Evolutionary conservation across 176 grass and related monocot genomes (phyloP), one percentile per base, ranked within the genome.

Genomic region (Leersia perrieri): DNA sequence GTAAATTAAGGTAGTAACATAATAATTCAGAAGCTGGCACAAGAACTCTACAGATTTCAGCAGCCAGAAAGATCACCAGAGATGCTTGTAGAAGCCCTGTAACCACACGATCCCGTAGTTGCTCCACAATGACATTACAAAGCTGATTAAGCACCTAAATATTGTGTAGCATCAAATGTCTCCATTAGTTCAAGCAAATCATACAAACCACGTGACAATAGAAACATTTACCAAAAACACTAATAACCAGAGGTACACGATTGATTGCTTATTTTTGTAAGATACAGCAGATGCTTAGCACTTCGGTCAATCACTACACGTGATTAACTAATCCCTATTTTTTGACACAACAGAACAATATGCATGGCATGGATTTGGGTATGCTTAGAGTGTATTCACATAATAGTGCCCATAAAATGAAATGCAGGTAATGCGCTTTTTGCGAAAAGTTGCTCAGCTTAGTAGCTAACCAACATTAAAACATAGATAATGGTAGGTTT

Each of bases 61-160:
- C 68, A 70, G 53, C 26, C 53, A 39, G 87, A 83, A 23, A 80
- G 29, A 80, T 85, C 86, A 98, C 96, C 96, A 98, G 87, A 39
- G 90, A 95, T 11, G 96, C 96, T 87, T 98, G 96, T 75, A 98
- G 88, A 82, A 98, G 96, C 53, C 96, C 96, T 16, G 96, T 95
- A 64, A 98, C 96, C 58, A 98, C 79, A 79, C 90, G 92, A 88
- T 98, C 96, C 63, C 96, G 88, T 33, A 98, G 81, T 91, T 86
- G 90, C 68, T 98, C 96, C 66, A 95, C 80, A 87, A 98, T 98
- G 62, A 98, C 72, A 80, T 84, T 84, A 73, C 92, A 95, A 60
- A 98, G 86, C 85, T 98, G 80, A 76, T 95, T 93, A 75, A 98
- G 84, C 67, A 95, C 92, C 96, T 98, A 65, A 88, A 86, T 35